Evolutionary conservation across 352 stramenopile species (phyloP), one percentile per base, ranked within the genome.

Genomic region (Phytophthora europaea): DNA sequence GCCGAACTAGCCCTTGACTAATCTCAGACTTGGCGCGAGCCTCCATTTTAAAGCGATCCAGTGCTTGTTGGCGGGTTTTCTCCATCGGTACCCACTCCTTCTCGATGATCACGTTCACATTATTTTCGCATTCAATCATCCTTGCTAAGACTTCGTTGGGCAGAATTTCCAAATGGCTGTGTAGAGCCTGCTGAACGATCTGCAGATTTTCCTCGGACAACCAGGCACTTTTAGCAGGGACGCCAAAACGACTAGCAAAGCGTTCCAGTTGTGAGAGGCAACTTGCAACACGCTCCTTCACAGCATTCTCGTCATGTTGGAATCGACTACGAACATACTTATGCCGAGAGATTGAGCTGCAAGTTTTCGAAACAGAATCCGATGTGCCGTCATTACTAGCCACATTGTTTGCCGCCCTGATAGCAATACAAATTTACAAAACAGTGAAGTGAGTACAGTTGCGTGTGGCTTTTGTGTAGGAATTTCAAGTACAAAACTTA

Each of bases 1-100:
- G 80, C 10, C 70, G 75, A 22, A 92, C 81, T 13, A 92, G 73
- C 2, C 71, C 77, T 65, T 92, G 76, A 23, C 79, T 92, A 4
- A 54, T 54, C 43, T 81, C 58, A 2, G 79, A 86, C 56, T 84
- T 88, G 2, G 61, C 67, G 16, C 65, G 66, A 1, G 68, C 56
- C 16, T 78, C 70, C 7, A 67, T 58, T 60, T 83, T 85, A 23
- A 91, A 73, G 0, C 62, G 58, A 7, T 90, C 77, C 36, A 92
- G 54, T 20, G 82, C 80, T 33, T 87, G 47, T 28, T 84, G 79
- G 1, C 82, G 75, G 20, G 75, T 76, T 48, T 81, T 82, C 65
- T 94, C 84, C 69, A 83, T 75, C 13, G 84, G 82, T 12, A 82
- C 62, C 87, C 87, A 94, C 60, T 93, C 74, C 9, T 67, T 80